Evolutionary conservation across 73 alveolate genomes (phyloP).

Genomic region (Effrenium voratum): DNA sequence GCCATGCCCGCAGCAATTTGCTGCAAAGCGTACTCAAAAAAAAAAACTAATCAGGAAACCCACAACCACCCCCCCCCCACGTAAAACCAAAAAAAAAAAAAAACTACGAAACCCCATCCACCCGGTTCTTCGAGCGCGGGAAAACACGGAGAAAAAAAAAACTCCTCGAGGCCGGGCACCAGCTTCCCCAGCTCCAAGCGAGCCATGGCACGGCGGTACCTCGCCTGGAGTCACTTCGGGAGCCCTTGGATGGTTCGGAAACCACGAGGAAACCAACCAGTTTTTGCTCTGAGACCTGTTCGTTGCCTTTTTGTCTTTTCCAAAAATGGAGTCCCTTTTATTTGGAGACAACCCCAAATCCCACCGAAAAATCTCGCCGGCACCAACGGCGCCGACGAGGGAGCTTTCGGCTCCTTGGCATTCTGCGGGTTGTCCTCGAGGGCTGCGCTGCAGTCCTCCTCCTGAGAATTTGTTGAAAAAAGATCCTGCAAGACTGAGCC

Average conservation of each 20-base stretch:
- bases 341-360: neutral
- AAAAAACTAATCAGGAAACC: no score
- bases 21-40: no score
- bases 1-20: no score
- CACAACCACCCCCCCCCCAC: no score
- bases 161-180: slow-evolving; percentile 10
- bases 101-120: no score
- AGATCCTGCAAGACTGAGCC: neutral
- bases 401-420: neutral
- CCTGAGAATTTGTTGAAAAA: neutral
- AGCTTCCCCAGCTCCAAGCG: slow-evolving; percentile 40
- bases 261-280: neutral
- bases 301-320: no score
- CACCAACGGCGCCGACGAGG: neutral
- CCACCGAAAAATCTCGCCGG: neutral
- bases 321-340: neutral
- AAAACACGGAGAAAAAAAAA: neutral
- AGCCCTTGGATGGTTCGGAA: neutral
- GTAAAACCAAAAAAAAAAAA: no score
- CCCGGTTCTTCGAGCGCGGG: no score
- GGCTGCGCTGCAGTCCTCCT: slow-evolving; percentile 38
- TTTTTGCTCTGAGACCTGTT: neutral
- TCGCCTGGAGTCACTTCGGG: neutral
- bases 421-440: slow-evolving; percentile 7
- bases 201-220: slow-evolving; percentile 28